Evolutionary conservation across 2,329 filamentous ascomycete species (phyloP).

Genomic region (Claviceps cyperi): DNA sequence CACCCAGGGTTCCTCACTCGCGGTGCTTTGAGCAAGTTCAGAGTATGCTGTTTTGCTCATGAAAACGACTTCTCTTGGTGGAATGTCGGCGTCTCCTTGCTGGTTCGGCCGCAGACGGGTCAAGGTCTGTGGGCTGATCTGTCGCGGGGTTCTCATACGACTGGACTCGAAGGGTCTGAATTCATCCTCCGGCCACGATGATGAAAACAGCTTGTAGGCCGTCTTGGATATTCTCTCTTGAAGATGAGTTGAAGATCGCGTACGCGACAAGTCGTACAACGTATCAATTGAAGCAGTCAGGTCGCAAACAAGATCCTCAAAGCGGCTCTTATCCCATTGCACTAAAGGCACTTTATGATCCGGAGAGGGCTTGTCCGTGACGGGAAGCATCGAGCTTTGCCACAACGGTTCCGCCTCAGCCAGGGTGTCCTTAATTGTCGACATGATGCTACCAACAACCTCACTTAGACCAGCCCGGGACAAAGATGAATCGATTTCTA

Average conservation of each 20-base stretch:
- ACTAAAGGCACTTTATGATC: constrained; percentile 43
- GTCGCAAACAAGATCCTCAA: constrained; percentile 60
- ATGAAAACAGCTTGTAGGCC: constrained; percentile 17
- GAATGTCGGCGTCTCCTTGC: constrained; percentile 16
- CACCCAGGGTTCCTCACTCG: constrained; percentile 30
- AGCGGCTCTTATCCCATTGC: constrained; percentile 55
- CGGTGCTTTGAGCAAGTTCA: constrained; percentile 28
- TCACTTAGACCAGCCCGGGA: constrained; percentile 64
- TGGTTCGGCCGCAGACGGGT: constrained; percentile 32
- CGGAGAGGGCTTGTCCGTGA: constrained; percentile 25
- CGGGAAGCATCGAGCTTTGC: constrained; percentile 39
- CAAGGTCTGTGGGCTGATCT: constrained; percentile 40
- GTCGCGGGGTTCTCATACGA: constrained; percentile 45
- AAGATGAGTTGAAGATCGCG: constrained; percentile 34
- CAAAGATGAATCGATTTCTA: constrained; percentile 56
- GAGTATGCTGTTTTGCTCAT: constrained; percentile 37
- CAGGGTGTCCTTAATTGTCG: constrained; percentile 65
- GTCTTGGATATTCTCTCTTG: constrained; percentile 17
- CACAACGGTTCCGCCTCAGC: constrained; percentile 63
- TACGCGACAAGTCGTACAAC: constrained; percentile 60
- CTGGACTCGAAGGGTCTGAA: constrained; percentile 41
- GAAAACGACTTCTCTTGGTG: constrained; percentile 31
- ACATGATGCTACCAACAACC: constrained; percentile 64
- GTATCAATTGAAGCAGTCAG: constrained; percentile 67
- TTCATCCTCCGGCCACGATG: constrained; percentile 24